A percentile compares a stretch with the other conserved stretches of the same genome.
These are phyloP conservation scores for Ogataea glucozyma DNA, from an alignment of 805 yeast genomes.

Conservation along the genomic window DNA sequence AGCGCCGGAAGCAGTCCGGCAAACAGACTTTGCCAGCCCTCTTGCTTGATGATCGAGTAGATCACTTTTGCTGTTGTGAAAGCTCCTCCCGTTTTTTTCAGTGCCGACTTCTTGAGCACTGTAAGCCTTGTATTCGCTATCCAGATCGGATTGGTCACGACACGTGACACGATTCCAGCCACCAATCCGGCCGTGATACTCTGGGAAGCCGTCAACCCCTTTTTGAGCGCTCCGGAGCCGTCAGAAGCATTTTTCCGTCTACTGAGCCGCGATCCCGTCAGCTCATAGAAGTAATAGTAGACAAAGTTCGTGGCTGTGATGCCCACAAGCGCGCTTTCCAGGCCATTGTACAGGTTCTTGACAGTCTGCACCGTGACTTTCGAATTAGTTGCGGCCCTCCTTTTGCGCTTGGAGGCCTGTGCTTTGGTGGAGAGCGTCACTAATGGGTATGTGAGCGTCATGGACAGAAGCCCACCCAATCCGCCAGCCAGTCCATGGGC, in stretches of 20 bases:
- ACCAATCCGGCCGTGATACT: conserved; percentile 77
- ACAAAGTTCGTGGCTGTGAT: conserved; percentile 83
- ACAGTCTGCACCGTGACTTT: conserved; percentile 51
- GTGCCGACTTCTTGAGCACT: conserved; percentile 42
- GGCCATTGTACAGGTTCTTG: conserved; percentile 75
- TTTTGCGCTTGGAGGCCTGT: conserved; percentile 56
- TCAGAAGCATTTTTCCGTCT: conserved; percentile 16
- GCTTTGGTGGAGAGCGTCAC: conserved; percentile 86
- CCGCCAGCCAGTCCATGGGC: conserved; percentile 97
- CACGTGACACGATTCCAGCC: conserved; percentile 84
- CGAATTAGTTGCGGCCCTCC: conserved; percentile 19
- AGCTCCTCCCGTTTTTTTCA: conserved; percentile 17
- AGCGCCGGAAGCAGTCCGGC: conserved; percentile 89
- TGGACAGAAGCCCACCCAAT: conserved; percentile 85
- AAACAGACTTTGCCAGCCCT: conserved; percentile 72
- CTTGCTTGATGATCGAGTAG: conserved; percentile 61
- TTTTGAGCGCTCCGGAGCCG: conserved; percentile 12
- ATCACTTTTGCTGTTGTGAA: conserved; percentile 51
- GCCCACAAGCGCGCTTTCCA: conserved; percentile 86
- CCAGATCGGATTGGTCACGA: conserved; percentile 89
- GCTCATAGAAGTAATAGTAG: conserved; percentile 88
- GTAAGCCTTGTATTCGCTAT: conserved; percentile 91
- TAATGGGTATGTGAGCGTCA: conserved; percentile 86
- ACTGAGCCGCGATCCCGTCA: conserved; percentile 41
- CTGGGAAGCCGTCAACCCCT: conserved; percentile 59